A percentile compares a stretch with the other conserved stretches of the same genome.
Evolutionary conservation across 2,329 filamentous ascomycete genomes (phyloP).

Genomic region (Fusarium musae): DNA sequence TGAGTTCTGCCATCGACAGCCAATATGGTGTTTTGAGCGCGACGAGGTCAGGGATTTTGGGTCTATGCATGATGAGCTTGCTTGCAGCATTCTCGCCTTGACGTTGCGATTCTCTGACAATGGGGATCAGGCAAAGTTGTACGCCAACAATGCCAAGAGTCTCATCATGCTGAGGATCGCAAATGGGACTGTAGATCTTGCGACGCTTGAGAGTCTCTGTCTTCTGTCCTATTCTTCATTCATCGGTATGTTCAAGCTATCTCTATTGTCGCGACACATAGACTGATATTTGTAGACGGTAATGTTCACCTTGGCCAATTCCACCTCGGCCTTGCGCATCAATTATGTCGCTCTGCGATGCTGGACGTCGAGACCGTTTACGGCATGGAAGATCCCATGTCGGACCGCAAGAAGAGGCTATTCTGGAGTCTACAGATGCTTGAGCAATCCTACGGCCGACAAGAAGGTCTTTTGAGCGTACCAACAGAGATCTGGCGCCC

Average conservation of each 20-base stretch:
- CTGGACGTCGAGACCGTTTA: slow-evolving; percentile 57
- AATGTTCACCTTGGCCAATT: slow-evolving; percentile 61
- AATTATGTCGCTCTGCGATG: slow-evolving; percentile 62
- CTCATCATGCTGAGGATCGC: slow-evolving; percentile 61
- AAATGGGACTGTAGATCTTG: slow-evolving; percentile 60
- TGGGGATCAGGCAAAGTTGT: slow-evolving; percentile 48
- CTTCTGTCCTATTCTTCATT: slow-evolving; percentile 62
- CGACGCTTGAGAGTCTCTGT: slow-evolving; percentile 63
- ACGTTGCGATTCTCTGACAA: slow-evolving; percentile 54
- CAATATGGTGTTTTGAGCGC: slow-evolving; percentile 59
- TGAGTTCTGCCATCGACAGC: slow-evolving; percentile 56
- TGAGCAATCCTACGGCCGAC: slow-evolving; percentile 61
- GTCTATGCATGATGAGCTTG: slow-evolving; percentile 54
- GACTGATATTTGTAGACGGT: slow-evolving; percentile 53
- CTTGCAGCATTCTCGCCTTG: slow-evolving; percentile 54
- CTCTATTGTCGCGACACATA: not conserved
- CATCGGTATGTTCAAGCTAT: slow-evolving; percentile 52
- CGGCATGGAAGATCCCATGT: slow-evolving; percentile 46
- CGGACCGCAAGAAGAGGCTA: slow-evolving; percentile 59
- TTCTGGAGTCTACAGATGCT: slow-evolving; percentile 64
- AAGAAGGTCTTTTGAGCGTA: slow-evolving; percentile 55
- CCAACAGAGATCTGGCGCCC: slow-evolving; percentile 56
- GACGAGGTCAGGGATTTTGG: slow-evolving; percentile 52
- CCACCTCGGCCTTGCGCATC: slow-evolving; percentile 60
- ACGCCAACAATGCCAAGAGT: slow-evolving; percentile 54